Evolutionary conservation across 1,139 yeast species (phyloP).

Genomic region (Geotrichum macrosporum): DNA sequence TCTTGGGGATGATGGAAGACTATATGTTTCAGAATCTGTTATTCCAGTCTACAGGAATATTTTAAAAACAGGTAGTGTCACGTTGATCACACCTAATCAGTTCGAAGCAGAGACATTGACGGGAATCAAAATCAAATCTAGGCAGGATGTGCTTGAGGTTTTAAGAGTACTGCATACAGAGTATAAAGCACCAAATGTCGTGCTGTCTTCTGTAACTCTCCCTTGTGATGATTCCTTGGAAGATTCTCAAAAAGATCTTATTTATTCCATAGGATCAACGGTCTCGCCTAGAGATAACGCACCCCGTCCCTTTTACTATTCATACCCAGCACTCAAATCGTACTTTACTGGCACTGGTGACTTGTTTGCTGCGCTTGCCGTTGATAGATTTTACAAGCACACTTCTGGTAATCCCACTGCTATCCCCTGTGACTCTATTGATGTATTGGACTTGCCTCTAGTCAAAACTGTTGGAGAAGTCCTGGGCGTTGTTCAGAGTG

Average conservation of each 20-base stretch:
- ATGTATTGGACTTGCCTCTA: constrained; percentile 20
- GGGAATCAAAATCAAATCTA: constrained; percentile 47
- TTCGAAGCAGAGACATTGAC: constrained; percentile 77
- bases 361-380: constrained; percentile 70
- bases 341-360: constrained; percentile 95
- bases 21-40: constrained; percentile 72
- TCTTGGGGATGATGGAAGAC: constrained; percentile 82
- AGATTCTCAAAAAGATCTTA: constrained; percentile 29
- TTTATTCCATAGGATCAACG: constrained; percentile 55
- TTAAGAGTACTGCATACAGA: constrained; percentile 47
- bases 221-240: constrained; percentile 19
- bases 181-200: constrained; percentile 56
- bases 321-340: constrained; percentile 56
- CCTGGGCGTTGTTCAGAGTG: constrained; percentile 30
- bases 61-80: constrained; percentile 50
- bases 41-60: constrained; percentile 61
- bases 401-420: constrained; percentile 13
- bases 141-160: constrained; percentile 45
- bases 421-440: constrained; percentile 3
- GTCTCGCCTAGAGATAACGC: constrained; percentile 7
- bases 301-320: constrained; percentile 39
- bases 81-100: constrained; percentile 82
- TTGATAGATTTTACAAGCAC: constrained; percentile 52
- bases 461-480: constrained; percentile 28
- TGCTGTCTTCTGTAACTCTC: constrained; percentile 58